phyloP scores from a whole-genome alignment of 768 basidiomycete species.

The Boletus coccyginus region DNA sequence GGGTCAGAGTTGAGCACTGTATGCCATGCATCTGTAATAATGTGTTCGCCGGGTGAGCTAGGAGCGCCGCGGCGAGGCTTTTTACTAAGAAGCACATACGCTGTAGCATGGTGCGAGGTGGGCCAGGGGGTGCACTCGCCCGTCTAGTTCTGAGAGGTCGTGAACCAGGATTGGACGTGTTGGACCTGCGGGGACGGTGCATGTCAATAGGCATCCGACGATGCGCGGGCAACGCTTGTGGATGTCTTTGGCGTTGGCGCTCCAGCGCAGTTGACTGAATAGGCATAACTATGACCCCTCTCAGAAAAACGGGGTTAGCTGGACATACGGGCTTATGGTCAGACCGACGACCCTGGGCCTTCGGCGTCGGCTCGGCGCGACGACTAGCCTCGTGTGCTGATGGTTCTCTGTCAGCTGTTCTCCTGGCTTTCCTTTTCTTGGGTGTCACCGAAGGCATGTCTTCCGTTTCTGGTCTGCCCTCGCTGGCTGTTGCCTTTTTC shows the following conservation, averaged over 20 bases:
- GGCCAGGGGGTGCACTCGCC: conserved; percentile 24
- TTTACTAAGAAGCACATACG: conserved; percentile 42
- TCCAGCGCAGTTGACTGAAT: conserved; percentile 22
- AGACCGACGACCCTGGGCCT: conserved; percentile 26
- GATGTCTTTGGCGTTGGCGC: conserved; percentile 25
- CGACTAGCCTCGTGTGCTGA: conserved; percentile 12
- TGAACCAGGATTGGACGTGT: conserved; percentile 18
- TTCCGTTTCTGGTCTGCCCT: conserved; percentile 14
- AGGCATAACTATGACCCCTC: conserved; percentile 14
- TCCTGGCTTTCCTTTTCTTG: conserved; percentile 30
- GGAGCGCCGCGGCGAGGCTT: background rate
- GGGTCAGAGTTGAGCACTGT: conserved; percentile 64
- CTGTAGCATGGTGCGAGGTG: conserved; percentile 58
- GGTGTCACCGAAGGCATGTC: conserved; percentile 11
- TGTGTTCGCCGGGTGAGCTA: conserved; percentile 8
- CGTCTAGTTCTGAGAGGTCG: conserved; percentile 26
- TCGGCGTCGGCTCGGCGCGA: conserved; percentile 16
- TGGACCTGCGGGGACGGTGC: conserved; percentile 24
- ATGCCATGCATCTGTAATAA: conserved; percentile 66
- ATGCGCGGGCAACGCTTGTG: conserved; percentile 19
- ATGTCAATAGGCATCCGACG: conserved; percentile 27
- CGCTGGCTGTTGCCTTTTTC: conserved; percentile 21
- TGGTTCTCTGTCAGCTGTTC: conserved; percentile 9
- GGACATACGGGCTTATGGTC: conserved; percentile 21
- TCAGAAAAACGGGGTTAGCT: conserved; percentile 8